Base-by-base conservation (phyloP, 2,329 filamentous ascomycete species). In the Meredithiella fracta region DNA sequence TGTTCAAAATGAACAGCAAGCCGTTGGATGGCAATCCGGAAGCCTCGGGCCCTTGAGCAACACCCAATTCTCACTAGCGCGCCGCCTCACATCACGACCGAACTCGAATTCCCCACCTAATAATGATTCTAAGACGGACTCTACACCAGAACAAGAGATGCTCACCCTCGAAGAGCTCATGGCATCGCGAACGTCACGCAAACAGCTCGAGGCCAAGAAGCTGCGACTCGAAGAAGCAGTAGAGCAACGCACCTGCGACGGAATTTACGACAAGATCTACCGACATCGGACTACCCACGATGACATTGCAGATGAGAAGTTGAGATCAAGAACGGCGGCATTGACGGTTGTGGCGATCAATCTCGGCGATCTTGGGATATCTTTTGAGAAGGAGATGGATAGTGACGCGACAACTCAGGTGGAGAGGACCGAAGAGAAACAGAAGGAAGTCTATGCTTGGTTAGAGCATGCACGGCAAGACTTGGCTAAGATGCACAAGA, bases 321-420 rank as follows among this genome's bases (percentile, higher is more conserved):
- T 98, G 53, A 80, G 92, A 29, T 98, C 92, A 8, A 92, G 94
- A 64, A 96, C 90, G 1, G 91, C 91, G 20, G 89, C 92, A 1
- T 71, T 98, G 47, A 79, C 85, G 2, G 73, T 98, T n/a, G 87
- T 98, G 17, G 91, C 89, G 1, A 96, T 98, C 64, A 86, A 88
- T 2, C 72, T 92, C 54, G 82, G 80, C 60, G 92, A 98, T 64
- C 73, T 98, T 9, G 86, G 88, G 2, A 78, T 94, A 55, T 83
- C 92, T 59, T 70, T 87, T 8, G 29, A 17, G 14, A 25, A 52
- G 20, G 73, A 78, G 2, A 68, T 78, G 8, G 11, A 34, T 34
- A 34, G 5, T 5, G 29, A 34, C 11, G 29, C 11, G 11, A 11
- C 5, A 5, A 11, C 5, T 5, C 5, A 34, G 29, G 29, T 34